Conservation (phyloP, 805 yeast genomes). For the Metschnikowia anglica region DNA sequence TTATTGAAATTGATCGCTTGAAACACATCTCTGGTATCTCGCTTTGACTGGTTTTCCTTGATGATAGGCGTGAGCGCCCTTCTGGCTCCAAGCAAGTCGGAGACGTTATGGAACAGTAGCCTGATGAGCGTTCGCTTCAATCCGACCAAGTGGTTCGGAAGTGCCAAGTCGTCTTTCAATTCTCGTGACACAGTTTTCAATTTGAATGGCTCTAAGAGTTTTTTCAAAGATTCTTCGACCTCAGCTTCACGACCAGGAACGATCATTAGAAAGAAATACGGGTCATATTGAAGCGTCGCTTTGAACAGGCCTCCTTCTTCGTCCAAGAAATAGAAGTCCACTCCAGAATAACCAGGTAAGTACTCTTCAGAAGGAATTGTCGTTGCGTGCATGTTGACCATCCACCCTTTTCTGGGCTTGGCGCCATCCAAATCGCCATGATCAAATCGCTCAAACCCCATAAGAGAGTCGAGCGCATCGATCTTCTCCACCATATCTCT, state of each 20-base stretch:
- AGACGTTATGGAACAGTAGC: constrained; percentile 69
- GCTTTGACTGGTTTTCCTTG: constrained; percentile 58
- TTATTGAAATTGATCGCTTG: constrained; percentile 43
- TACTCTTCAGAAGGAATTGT: constrained; percentile 58
- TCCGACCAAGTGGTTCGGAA: constrained; percentile 88
- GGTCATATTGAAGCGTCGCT: constrained; percentile 77
- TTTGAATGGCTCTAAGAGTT: constrained; percentile 56
- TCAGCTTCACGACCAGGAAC: constrained; percentile 63
- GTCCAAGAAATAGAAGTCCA: constrained; percentile 90
- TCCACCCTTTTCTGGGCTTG: constrained; percentile 74
- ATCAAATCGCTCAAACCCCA: constrained; percentile 86
- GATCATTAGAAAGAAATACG: constrained; percentile 76
- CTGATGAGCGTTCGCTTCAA: constrained; percentile 61
- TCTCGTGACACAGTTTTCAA: constrained; percentile 57
- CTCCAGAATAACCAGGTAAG: constrained; percentile 77
- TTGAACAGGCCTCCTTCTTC: constrained; percentile 97
- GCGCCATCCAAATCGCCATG: constrained; percentile 58
- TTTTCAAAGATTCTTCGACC: constrained; percentile 80
- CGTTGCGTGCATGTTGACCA: constrained; percentile 91
- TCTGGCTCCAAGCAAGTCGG: constrained; percentile 75
- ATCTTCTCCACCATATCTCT: constrained; percentile 56
- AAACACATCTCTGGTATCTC: constrained; percentile 67
- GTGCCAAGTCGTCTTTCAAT: constrained; percentile 72
- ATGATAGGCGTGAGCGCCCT: constrained; percentile 67
- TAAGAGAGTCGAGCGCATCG: constrained; percentile 69